phyloP scores from a whole-genome alignment of 2,329 filamentous ascomycete species.

The Teratosphaeria destructans region DNA sequence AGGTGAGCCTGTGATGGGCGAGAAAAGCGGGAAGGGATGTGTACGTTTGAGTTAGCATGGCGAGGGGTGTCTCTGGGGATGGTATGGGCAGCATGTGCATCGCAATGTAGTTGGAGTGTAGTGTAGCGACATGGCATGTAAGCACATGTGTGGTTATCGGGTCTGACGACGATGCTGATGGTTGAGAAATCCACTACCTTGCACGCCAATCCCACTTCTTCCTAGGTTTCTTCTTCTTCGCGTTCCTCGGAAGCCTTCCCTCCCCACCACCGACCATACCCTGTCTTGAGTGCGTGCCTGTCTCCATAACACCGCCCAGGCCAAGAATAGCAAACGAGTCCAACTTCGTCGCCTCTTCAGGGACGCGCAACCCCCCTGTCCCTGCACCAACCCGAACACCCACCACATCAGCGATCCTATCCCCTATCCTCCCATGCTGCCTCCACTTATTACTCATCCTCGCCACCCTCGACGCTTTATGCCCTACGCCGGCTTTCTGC shows the following conservation, averaged over 20 bases:
- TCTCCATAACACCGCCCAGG: neutral
- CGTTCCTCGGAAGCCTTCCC: neutral
- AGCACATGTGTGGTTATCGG: neutral
- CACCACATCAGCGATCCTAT: neutral
- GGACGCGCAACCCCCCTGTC: neutral
- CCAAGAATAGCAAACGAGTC: neutral
- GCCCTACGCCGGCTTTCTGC: neutral
- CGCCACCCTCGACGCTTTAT: neutral
- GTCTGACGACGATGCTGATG: neutral
- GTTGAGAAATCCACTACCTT: neutral
- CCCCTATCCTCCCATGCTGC: neutral
- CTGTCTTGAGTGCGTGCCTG: neutral
- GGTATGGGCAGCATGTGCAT: neutral
- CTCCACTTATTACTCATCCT: neutral
- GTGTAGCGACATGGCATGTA: neutral
- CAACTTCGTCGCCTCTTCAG: neutral
- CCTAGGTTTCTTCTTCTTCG: neutral
- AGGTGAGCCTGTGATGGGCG: constrained; percentile 13
- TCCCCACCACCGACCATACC: neutral
- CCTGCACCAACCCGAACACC: neutral
- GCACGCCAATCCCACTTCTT: neutral
- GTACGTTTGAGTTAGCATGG: neutral
- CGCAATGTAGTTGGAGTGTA: neutral
- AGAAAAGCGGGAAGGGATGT: neutral
- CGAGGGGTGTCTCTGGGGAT: neutral